A percentile compares a stretch with the other conserved stretches of the same genome.
Conservation (phyloP, 805 yeast species). For the Candida oleophila region DNA sequence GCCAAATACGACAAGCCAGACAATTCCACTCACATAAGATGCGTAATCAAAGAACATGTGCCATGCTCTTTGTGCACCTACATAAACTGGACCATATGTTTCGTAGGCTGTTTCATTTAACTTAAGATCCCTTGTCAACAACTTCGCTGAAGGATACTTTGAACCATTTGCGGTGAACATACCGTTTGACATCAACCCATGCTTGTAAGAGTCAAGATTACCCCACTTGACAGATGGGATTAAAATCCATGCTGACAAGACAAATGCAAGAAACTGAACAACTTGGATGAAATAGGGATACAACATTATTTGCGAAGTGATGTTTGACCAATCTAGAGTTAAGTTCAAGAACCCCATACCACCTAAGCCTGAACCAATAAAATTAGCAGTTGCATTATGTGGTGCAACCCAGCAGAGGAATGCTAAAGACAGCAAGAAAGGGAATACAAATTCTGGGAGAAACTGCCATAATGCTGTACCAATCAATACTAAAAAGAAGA, state of each 20-base stretch:
- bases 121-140: conserved; percentile 37
- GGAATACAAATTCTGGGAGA: conserved; percentile 48
- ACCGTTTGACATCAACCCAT: conserved; percentile 49
- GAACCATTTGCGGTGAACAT: conserved; percentile 37
- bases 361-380: conserved; percentile 52
- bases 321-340: conserved; percentile 53
- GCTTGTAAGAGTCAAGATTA: conserved; percentile 21
- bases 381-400: conserved; percentile 35
- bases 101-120: conserved; percentile 48
- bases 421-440: conserved; percentile 49
- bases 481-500: conserved; percentile 34
- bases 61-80: conserved; percentile 51
- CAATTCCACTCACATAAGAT: conserved; percentile 47
- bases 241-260: conserved; percentile 45
- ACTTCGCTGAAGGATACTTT: conserved; percentile 40
- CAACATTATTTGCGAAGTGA: conserved; percentile 49
- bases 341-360: conserved; percentile 51
- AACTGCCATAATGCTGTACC: conserved; percentile 46
- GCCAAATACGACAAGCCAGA: conserved; percentile 44
- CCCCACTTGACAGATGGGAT: conserved; percentile 51
- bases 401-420: conserved; percentile 53
- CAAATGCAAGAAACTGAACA: conserved; percentile 48
- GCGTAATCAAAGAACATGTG: conserved; percentile 54
- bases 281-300: conserved; percentile 55
- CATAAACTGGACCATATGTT: conserved; percentile 42